Evolutionary conservation across 1,284 basidiomycete genomes (phyloP).

Genomic region (Chiua sp.): DNA sequence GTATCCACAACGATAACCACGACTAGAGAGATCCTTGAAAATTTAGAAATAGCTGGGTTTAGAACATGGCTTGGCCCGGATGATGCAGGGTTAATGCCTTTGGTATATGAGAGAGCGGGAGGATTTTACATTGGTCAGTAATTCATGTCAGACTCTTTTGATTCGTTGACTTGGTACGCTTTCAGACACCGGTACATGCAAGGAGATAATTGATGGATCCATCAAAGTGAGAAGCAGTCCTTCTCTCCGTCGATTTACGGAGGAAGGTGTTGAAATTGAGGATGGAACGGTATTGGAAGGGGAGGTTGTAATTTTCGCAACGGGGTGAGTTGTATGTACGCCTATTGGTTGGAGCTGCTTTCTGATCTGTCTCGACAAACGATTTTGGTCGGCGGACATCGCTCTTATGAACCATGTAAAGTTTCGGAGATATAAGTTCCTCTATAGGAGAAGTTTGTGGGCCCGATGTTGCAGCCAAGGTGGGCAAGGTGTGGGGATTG

Average conservation of each 20-base stretch:
- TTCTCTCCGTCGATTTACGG: slow-evolving; percentile 38
- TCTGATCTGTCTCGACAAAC: no score
- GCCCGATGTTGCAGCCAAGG: slow-evolving; percentile 40
- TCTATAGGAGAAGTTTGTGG: slow-evolving; percentile 44
- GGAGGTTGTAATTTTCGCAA: slow-evolving; percentile 53
- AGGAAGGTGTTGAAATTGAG: slow-evolving; percentile 42
- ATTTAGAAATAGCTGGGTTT: slow-evolving; percentile 48
- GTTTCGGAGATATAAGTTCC: slow-evolving; percentile 25
- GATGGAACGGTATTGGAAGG: slow-evolving; percentile 46
- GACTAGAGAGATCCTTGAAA: slow-evolving; percentile 42
- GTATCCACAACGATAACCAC: not conserved
- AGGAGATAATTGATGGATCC: slow-evolving; percentile 46
- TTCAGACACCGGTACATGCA: slow-evolving; percentile 42
- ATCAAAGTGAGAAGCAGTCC: slow-evolving; percentile 48
- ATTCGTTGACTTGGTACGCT: not conserved
- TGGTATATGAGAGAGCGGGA: slow-evolving; percentile 43
- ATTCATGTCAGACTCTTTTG: not conserved
- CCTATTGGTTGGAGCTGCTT: no score
- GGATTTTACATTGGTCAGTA: slow-evolving; percentile 45
- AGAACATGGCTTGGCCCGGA: slow-evolving; percentile 47
- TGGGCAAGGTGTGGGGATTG: slow-evolving; percentile 49
- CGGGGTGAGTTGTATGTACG: slow-evolving; percentile 34
- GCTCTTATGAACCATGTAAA: slow-evolving; percentile 10
- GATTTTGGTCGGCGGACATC: no score
- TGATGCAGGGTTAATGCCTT: slow-evolving; percentile 42